Percentiles rank a stretch among this genome's conserved stretches.
These are phyloP conservation scores for Ascobolus immersus DNA, from an alignment of 495 filamentous ascomycete genomes.

Conservation along the genomic window DNA sequence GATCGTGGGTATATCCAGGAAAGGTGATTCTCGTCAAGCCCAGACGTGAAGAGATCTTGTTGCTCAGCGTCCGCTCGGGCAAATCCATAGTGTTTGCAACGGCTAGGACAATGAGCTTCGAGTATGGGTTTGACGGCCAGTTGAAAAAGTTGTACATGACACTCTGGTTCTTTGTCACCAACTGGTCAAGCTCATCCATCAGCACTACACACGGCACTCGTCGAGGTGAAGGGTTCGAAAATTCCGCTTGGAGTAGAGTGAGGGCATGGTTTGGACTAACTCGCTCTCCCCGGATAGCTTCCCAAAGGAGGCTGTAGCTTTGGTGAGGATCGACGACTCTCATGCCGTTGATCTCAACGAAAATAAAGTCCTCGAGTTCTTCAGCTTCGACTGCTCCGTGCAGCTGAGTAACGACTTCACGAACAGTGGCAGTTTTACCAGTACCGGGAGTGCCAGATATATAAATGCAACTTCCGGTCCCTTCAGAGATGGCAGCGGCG, in stretches of 20 bases:
- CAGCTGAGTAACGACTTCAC: slow-evolving; percentile 75
- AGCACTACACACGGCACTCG: slow-evolving; percentile 88
- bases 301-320: slow-evolving; percentile 85
- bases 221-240: slow-evolving; percentile 66
- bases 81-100: slow-evolving; percentile 99
- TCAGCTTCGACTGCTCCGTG: slow-evolving; percentile 63
- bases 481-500: slow-evolving; percentile 80
- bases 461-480: slow-evolving; percentile 86
- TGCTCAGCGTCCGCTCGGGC: slow-evolving; percentile 83
- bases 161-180: slow-evolving; percentile 88
- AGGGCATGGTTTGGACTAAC: slow-evolving; percentile 82
- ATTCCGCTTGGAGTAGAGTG: slow-evolving; percentile 71
- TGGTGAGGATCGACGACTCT: slow-evolving; percentile 97
- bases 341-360: slow-evolving; percentile 99
- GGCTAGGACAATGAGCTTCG: slow-evolving; percentile 76
- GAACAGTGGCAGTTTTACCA: slow-evolving; percentile 91
- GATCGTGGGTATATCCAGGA: slow-evolving; percentile 86
- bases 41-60: slow-evolving; percentile 87
- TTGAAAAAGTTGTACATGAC: slow-evolving; percentile 99
- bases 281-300: slow-evolving; percentile 77
- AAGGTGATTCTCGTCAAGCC: slow-evolving; percentile 79
- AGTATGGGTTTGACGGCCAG: slow-evolving; percentile 85
- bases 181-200: slow-evolving; percentile 97
- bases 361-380: slow-evolving; percentile 95
- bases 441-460: slow-evolving; percentile 99